These are phyloP conservation scores for Wickerhamiella bombiphila DNA, from an alignment of 805 yeast genomes.

Conservation along the genomic window DNA sequence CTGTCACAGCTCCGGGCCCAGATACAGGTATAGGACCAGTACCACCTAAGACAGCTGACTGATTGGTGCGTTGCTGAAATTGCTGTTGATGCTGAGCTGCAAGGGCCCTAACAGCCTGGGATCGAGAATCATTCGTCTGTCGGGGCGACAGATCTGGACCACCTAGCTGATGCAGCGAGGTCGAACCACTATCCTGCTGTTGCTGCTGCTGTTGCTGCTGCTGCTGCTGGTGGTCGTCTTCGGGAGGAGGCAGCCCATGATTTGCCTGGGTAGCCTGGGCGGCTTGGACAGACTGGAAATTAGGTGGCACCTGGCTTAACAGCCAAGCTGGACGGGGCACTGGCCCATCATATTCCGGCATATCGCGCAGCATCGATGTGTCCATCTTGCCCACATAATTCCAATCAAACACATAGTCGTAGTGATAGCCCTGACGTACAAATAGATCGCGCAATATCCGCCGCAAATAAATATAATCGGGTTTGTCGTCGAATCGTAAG, in stretches of 20 bases:
- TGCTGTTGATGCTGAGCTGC: no score
- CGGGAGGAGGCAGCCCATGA: background rate
- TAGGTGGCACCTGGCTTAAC: background rate
- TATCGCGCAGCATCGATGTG: background rate
- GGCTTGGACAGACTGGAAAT: background rate
- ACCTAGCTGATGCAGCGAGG: no score
- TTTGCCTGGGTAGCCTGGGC: background rate
- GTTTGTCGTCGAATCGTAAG: constrained; percentile 82
- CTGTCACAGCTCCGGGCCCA: no score
- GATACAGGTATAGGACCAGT: no score
- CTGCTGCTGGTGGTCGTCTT: background rate
- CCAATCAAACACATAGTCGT: constrained; percentile 96
- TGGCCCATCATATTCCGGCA: background rate
- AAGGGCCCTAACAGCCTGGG: no score
- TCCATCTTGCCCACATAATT: constrained; percentile 19
- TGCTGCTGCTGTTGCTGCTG: constrained; percentile 1
- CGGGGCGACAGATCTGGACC: no score
- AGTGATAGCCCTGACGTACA: constrained; percentile 72
- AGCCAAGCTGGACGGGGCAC: background rate
- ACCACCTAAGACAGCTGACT: no score
- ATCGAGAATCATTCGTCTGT: no score
- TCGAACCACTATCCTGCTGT: no score
- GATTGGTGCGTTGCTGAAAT: no score
- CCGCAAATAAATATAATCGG: constrained; percentile 81
- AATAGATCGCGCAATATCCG: constrained; percentile 77